Conservation (phyloP, 352 stramenopile genomes). For the Phytophthora colocasiae region DNA sequence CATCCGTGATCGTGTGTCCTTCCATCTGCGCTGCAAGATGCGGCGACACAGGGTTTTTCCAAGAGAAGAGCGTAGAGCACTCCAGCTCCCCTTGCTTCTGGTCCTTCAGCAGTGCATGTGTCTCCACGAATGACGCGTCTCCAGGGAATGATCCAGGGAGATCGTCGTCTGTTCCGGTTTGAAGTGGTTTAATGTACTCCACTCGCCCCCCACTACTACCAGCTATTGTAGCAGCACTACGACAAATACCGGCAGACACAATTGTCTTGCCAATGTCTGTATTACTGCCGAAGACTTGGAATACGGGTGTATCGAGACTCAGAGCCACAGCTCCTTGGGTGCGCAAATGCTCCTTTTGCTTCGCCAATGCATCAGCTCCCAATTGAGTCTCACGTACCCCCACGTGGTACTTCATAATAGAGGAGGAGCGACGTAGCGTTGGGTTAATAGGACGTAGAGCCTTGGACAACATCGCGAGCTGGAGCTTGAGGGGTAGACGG, state of each 20-base stretch:
- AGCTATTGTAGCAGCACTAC: constrained; percentile 53
- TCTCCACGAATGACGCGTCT: constrained; percentile 89
- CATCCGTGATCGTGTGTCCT: constrained; percentile 87
- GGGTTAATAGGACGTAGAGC: constrained; percentile 11
- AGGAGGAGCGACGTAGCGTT: constrained; percentile 1
- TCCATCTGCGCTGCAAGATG: constrained; percentile 93
- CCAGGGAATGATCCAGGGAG: constrained; percentile 58
- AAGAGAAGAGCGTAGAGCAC: constrained; percentile 93
- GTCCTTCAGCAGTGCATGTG: constrained; percentile 40
- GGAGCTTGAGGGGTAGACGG: constrained; percentile 10
- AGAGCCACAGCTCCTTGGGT: constrained; percentile 56
- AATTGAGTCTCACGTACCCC: constrained; percentile 48
- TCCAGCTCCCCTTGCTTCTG: constrained; percentile 36
- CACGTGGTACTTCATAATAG: constrained; percentile 49
- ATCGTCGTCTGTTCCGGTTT: constrained; percentile 89
- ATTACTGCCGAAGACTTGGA: constrained; percentile 97
- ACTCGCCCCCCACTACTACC: constrained; percentile 38
- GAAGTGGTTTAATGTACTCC: constrained; percentile 97
- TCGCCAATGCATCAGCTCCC: constrained; percentile 38
- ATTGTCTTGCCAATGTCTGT: constrained; percentile 98
- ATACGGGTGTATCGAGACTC: constrained; percentile 74
- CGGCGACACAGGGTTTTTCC: constrained; percentile 94
- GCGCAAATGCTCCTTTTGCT: constrained; percentile 59
- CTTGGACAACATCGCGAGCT: constrained; percentile 30
- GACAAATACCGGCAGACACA: constrained; percentile 93